Base-by-base conservation (phyloP, 2,329 filamentous ascomycete species). In the Botrytis fabae region DNA sequence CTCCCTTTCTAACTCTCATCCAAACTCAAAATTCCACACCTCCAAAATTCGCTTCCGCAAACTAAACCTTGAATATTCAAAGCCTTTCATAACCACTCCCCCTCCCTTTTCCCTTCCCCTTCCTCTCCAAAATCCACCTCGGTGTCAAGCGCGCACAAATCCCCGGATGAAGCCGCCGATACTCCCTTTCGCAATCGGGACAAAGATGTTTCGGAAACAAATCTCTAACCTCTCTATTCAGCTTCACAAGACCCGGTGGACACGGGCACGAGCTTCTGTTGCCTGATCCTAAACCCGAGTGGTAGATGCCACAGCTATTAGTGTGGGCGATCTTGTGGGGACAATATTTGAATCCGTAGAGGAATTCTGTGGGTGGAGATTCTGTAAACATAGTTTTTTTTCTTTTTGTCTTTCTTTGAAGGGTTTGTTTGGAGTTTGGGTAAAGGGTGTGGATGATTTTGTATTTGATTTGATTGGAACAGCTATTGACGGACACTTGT, bases 331-430 rank as follows among this genome's bases (percentile, higher is more conserved):
- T 10, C 14, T 46, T 32, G 20, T 64, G 62, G 5, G 62, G 42
- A 32, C 62, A 64, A 42, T 25, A 20, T 42, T 46, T 64, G n/a
- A 64, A 64, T 32, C 62, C 40, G 32, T 64, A 46, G 42, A 64
- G 62, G 4, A 32, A 46, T 46, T 46, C 18, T 20, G 16, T 20
- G 14, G n/a, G 1, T 25, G n/a, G 20, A 14, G 42, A 46, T 2
- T 59, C 61, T 22, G 40, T 22, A 22, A 40, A 28, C 61, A 63
- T 63, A 16, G 18, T 22, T 63, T 28, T 12, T 28, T 63, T 28
- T 28, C 1, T 44, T 22, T n/a, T n/a, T 42, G 0, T 16, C 2
- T 51, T 25, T 25, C 48, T 25, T 48, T 25, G 9, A 25, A 7
- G 10, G 4, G 38, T 38, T 38, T n/a, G 4, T 1, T n/a, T 25